Base-by-base conservation (phyloP, 306 rosid species). In the Quercus wislizeni region DNA sequence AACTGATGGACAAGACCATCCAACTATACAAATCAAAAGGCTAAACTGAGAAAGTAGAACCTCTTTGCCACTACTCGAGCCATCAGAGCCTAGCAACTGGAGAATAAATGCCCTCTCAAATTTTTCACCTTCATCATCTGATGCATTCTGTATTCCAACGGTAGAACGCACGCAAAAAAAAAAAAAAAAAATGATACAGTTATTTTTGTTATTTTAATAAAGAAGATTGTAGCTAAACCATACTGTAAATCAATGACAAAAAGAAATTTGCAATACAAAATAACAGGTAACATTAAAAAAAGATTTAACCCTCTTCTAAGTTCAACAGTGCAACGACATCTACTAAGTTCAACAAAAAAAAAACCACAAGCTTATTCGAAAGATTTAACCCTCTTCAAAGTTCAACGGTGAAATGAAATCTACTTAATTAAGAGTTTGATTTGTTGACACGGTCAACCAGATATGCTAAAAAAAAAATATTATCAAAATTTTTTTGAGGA, bases 91-190 rank as follows among this genome's bases (percentile, higher is more conserved):
- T 20, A 88, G 74, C 58, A 96, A 89, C 87, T 87, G 96, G 49
- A 96, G 87, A 82, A 93, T 70, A 86, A 96, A 93, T n/a, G 92
- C 93, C 86, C 93, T 91, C 88, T 93, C 99, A 81, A 71, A 83
- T 59, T 89, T 86, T 77, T 88, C 95, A 71, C 89, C 92, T 79
- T 86, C 94, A 62, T 88, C 94, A 58, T 88, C 79, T 74, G 94
- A 89, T 27, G 94, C 88, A 75, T 89, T 96, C 99, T 96, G 94
- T 43, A 70, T 56, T 27, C 73, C 72, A 63, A 30, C 7, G 6
- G 78, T 59, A 8, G 51, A 64, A 64, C 57, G 13, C 21, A 78
- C 52, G 2, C 56, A 79, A 64, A 76, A 56, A 52, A 82, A 69
- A 1, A 33, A 33, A 21, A 5, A 35, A 5, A 35, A 6, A 35